These are phyloP conservation scores for Phaseolus lunatus DNA, from an alignment of 306 rosid genomes.

Conservation along the genomic window DNA sequence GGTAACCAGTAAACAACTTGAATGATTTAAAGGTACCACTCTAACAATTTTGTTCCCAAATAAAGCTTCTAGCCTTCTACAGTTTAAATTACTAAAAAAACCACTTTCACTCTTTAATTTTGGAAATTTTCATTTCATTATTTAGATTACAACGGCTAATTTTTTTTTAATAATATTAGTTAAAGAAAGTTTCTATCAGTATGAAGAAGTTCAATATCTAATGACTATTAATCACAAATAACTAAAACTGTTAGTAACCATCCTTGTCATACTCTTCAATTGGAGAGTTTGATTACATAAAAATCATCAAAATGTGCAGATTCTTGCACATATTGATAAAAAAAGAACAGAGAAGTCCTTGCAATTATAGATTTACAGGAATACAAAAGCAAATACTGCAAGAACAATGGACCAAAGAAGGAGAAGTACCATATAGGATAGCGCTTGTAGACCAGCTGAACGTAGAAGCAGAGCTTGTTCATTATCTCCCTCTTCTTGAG, in stretches of 20 bases:
- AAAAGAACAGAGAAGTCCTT: slow-evolving; percentile 14
- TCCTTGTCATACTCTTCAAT: slow-evolving; percentile 26
- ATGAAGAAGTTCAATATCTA: slow-evolving; percentile 34
- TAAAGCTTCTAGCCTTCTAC: slow-evolving; percentile 11
- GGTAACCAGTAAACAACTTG: slow-evolving; percentile 25
- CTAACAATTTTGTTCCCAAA: background rate
- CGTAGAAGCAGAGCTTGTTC: slow-evolving; percentile 75
- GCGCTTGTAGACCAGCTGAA: slow-evolving; percentile 79
- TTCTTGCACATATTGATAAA: slow-evolving; percentile 41
- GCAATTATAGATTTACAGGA: slow-evolving; percentile 24
- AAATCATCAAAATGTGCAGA: slow-evolving; percentile 15
- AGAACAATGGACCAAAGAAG: slow-evolving; percentile 36
- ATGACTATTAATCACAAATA: slow-evolving; percentile 1
- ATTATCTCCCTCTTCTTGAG: slow-evolving; percentile 78
- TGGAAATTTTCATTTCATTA: slow-evolving; percentile 8
- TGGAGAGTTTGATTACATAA: slow-evolving; percentile 30
- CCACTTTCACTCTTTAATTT: slow-evolving; percentile 28
- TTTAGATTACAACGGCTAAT: slow-evolving; percentile 5
- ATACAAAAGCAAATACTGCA: slow-evolving; percentile 24
- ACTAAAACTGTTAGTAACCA: slow-evolving; percentile 27
- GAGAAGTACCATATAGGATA: slow-evolving; percentile 82
- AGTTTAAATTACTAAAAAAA: slow-evolving; percentile 22
- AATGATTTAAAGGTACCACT: slow-evolving; percentile 20
- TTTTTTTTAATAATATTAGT: slow-evolving; percentile 3
- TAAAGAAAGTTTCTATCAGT: slow-evolving; percentile 24